phyloP scores from a whole-genome alignment of 2,329 filamentous ascomycete genomes.

The Diplocarpon mali region DNA sequence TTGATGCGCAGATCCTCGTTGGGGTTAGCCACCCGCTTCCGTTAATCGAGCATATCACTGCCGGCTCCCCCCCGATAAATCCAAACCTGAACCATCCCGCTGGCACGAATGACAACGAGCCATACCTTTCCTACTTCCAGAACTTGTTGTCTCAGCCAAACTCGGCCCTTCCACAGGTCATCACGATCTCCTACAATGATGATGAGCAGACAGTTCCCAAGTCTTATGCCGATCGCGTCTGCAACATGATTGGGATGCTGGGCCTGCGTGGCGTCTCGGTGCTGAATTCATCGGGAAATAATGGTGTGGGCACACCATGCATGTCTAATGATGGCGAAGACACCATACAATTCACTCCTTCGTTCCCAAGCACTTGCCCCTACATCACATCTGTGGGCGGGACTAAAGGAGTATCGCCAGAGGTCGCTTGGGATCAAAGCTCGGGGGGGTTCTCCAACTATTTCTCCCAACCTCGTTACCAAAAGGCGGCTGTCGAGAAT shows the following conservation, averaged over 20 bases:
- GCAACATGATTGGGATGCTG: constrained; percentile 51
- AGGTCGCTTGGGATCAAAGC: constrained; percentile 35
- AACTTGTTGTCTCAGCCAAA: constrained; percentile 41
- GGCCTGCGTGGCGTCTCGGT: constrained; percentile 53
- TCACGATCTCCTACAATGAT: constrained; percentile 57
- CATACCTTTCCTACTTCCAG: constrained; percentile 50
- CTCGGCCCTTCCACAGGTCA: constrained; percentile 43
- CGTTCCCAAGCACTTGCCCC: constrained; percentile 54
- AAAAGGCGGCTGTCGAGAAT: constrained; percentile 32
- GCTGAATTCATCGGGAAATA: constrained; percentile 49
- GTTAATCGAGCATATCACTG: constrained; percentile 42
- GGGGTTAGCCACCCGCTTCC: constrained; percentile 38
- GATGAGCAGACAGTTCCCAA: constrained; percentile 53
- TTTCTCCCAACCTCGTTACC: constrained; percentile 37
- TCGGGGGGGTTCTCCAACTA: constrained; percentile 41
- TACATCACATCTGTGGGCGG: constrained; percentile 57
- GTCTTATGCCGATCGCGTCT: constrained; percentile 49
- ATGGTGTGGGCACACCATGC: constrained; percentile 42
- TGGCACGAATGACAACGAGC: constrained; percentile 50
- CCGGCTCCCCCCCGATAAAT: constrained; percentile 3
- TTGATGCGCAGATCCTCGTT: constrained; percentile 36
- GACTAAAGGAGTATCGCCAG: constrained; percentile 30
- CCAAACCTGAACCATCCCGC: constrained; percentile 33
- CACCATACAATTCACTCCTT: constrained; percentile 40
- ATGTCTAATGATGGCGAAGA: constrained; percentile 47